Percentiles rank a stretch among this genome's conserved stretches.
Conservation (phyloP, 306 rosid species). For the Quercus glauca region DNA sequence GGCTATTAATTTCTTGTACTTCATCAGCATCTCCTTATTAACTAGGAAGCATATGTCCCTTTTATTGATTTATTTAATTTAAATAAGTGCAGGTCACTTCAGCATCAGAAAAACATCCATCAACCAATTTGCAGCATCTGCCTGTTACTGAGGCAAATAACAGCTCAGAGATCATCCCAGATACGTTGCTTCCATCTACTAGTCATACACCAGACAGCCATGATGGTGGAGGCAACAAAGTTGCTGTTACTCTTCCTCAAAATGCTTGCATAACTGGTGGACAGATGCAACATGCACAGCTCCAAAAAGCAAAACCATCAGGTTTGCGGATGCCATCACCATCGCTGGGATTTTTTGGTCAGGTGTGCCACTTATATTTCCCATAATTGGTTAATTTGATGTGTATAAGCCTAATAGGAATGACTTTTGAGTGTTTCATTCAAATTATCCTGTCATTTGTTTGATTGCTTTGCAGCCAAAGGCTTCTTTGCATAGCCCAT, state of each 20-base stretch:
- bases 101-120: slow-evolving; percentile 29
- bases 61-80: slow-evolving; percentile 8
- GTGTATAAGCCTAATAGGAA: background rate
- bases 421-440: background rate
- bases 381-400: slow-evolving; percentile 4
- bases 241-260: slow-evolving; percentile 29
- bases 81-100: slow-evolving; percentile 46
- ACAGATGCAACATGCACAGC: slow-evolving; percentile 32
- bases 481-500: slow-evolving; percentile 35
- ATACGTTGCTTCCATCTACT: slow-evolving; percentile 17
- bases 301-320: slow-evolving; percentile 59
- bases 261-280: slow-evolving; percentile 29
- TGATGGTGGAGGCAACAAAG: slow-evolving; percentile 21
- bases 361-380: slow-evolving; percentile 42
- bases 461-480: slow-evolving; percentile 45
- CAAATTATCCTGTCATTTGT: slow-evolving; percentile 12
- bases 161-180: slow-evolving; percentile 20
- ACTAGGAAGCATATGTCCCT: slow-evolving; percentile 17
- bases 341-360: slow-evolving; percentile 74
- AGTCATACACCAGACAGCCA: background rate
- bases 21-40: background rate
- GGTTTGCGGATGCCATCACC: slow-evolving; percentile 97
- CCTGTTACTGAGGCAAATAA: slow-evolving; percentile 31
- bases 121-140: slow-evolving; percentile 20
- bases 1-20: background rate